These are phyloP conservation scores for Ophiostoma ulmi DNA, from an alignment of 2,329 filamentous ascomycete species.

Conservation along the genomic window DNA sequence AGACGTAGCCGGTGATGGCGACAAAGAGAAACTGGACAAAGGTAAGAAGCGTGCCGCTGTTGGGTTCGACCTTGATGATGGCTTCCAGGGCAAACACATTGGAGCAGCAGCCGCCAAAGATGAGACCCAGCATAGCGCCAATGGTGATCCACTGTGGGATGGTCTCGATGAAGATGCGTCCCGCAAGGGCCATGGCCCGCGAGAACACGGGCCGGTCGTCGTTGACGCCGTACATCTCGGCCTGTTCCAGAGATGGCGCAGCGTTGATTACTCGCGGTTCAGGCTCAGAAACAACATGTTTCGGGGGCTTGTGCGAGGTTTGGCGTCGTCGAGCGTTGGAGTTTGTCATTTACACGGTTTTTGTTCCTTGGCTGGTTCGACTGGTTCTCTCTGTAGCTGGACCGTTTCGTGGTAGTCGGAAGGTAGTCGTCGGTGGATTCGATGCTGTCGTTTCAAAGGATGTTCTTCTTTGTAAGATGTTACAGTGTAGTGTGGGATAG, in stretches of 20 bases:
- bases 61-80: slow-evolving; percentile 87
- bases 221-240: slow-evolving; percentile 51
- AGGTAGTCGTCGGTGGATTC: not conserved
- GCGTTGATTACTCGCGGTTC: slow-evolving; percentile 51
- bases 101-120: slow-evolving; percentile 68
- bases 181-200: slow-evolving; percentile 47
- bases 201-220: slow-evolving; percentile 48
- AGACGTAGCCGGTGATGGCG: slow-evolving; percentile 68
- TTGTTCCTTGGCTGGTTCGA: not conserved
- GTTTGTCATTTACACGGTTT: slow-evolving; percentile 40
- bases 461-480: not conserved
- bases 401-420: not conserved
- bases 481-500: not conserved
- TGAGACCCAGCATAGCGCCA: slow-evolving; percentile 68
- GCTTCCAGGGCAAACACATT: slow-evolving; percentile 94
- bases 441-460: not conserved
- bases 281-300: slow-evolving; percentile 35
- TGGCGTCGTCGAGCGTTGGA: slow-evolving; percentile 42
- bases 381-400: not conserved
- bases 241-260: slow-evolving; percentile 49
- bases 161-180: slow-evolving; percentile 52
- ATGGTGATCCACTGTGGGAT: slow-evolving; percentile 60
- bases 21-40: slow-evolving; percentile 88
- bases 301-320: slow-evolving; percentile 43
- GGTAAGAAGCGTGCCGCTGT: slow-evolving; percentile 77